Conservation (phyloP, 176 grass and related monocot genomes). For the Triticum monococcum region DNA sequence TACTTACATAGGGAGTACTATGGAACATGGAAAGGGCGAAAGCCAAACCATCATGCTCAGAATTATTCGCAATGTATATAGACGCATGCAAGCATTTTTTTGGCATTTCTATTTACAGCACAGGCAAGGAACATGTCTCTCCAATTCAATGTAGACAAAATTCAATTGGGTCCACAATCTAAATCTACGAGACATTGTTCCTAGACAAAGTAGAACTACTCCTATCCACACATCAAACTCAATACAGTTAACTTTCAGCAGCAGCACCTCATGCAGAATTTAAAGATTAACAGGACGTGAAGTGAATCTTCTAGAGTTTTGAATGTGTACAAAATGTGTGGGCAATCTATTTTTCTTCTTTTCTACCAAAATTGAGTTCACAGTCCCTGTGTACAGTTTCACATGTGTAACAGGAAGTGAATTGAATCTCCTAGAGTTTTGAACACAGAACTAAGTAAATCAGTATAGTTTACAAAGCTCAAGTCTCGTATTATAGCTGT, state of each 20-base stretch:
- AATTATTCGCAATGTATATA: conserved; percentile 16
- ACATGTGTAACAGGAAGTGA: not conserved
- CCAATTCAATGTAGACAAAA: conserved; percentile 27
- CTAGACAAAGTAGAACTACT: not conserved
- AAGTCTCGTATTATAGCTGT: not conserved
- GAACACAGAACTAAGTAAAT: not conserved
- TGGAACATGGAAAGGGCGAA: not conserved
- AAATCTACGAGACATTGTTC: not conserved
- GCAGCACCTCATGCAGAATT: not conserved
- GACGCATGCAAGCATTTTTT: conserved; percentile 10
- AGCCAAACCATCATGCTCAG: not conserved
- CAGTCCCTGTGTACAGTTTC: not conserved
- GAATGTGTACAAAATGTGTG: not conserved
- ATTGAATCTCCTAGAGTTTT: not conserved
- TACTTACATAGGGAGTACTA: not conserved
- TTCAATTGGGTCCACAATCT: not conserved
- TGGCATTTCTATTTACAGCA: not conserved
- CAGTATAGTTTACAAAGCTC: not conserved
- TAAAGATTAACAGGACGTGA: not conserved
- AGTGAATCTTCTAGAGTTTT: too few species aligned
- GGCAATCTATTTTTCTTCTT: not conserved
- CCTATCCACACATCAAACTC: not conserved
- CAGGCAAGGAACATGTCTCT: not conserved
- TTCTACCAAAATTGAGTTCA: not conserved
- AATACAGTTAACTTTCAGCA: not conserved